These are phyloP conservation scores for Breynia disticha DNA, from an alignment of 441 rosid species.

Conservation along the genomic window DNA sequence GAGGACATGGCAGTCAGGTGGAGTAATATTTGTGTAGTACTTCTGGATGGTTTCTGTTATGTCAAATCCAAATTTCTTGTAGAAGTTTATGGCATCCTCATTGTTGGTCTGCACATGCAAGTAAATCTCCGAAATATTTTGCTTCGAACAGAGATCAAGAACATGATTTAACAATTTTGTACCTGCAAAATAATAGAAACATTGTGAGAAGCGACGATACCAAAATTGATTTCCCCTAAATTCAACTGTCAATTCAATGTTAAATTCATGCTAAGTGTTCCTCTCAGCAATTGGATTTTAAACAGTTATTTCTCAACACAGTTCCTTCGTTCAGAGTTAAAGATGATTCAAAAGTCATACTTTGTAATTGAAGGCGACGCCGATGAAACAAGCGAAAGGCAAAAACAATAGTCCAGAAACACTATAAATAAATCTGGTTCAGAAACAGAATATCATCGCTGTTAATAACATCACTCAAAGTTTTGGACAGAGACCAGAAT, in stretches of 20 bases:
- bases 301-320: not conserved
- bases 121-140: constrained; percentile 66
- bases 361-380: not conserved
- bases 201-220: constrained; percentile 5
- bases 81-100: constrained; percentile 84
- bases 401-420: not conserved
- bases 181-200: constrained; percentile 37
- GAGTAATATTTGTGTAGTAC: constrained; percentile 73
- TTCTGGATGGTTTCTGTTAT: constrained; percentile 71
- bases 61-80: constrained; percentile 84
- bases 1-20: constrained; percentile 78
- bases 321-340: not conserved
- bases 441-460: too few relatives aligned
- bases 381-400: too few relatives aligned
- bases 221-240: constrained; percentile 4
- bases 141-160: constrained; percentile 64
- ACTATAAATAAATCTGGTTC: not conserved
- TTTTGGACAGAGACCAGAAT: too few relatives aligned
- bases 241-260: not conserved
- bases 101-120: constrained; percentile 96
- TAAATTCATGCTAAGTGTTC: not conserved
- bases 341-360: not conserved
- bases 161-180: constrained; percentile 77
- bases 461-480: too few relatives aligned
- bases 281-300: not conserved